Conservation (phyloP, 2,329 filamentous ascomycete species). For the Remersonia thermophila region DNA sequence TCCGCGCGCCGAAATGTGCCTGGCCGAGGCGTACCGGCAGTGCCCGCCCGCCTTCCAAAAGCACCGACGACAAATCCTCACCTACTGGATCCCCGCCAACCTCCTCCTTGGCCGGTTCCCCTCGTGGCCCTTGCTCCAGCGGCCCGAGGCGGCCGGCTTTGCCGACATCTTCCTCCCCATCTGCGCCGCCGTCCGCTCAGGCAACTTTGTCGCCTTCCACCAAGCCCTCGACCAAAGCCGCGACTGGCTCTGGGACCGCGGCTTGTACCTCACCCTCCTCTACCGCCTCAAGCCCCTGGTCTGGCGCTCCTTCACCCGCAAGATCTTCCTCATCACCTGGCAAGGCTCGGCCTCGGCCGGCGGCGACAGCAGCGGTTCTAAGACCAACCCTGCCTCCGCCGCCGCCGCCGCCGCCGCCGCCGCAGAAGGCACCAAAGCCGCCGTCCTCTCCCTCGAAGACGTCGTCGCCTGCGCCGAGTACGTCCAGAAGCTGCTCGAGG, state of each 20-base stretch:
- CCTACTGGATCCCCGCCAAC: slow-evolving; percentile 72
- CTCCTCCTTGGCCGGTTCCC: slow-evolving; percentile 78
- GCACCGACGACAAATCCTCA: slow-evolving; percentile 69
- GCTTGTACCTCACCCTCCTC: slow-evolving; percentile 62
- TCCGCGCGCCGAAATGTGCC: slow-evolving; percentile 58
- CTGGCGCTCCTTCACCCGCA: slow-evolving; percentile 71
- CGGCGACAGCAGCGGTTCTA: not conserved
- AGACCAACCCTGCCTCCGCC: no score
- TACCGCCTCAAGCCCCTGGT: slow-evolving; percentile 70
- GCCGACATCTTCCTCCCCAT: slow-evolving; percentile 61
- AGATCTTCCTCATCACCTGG: slow-evolving; percentile 67
- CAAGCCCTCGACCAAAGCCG: slow-evolving; percentile 48
- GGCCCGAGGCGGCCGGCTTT: slow-evolving; percentile 54
- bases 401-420: slow-evolving; percentile 4
- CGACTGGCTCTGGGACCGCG: slow-evolving; percentile 63
- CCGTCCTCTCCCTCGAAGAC: slow-evolving; percentile 61
- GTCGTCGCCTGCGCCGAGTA: slow-evolving; percentile 51
- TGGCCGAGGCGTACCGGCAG: slow-evolving; percentile 71
- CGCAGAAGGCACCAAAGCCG: slow-evolving; percentile 37
- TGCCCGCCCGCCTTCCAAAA: slow-evolving; percentile 46
- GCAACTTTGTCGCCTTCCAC: slow-evolving; percentile 65
- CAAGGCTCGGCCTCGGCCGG: slow-evolving; percentile 24
- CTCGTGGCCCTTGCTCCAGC: slow-evolving; percentile 48
- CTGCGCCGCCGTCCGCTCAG: slow-evolving; percentile 57
- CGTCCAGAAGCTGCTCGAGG: slow-evolving; percentile 52